These are phyloP conservation scores for Stenogyne calaminthoides DNA, from an alignment of 305 asterid species.

Conservation along the genomic window DNA sequence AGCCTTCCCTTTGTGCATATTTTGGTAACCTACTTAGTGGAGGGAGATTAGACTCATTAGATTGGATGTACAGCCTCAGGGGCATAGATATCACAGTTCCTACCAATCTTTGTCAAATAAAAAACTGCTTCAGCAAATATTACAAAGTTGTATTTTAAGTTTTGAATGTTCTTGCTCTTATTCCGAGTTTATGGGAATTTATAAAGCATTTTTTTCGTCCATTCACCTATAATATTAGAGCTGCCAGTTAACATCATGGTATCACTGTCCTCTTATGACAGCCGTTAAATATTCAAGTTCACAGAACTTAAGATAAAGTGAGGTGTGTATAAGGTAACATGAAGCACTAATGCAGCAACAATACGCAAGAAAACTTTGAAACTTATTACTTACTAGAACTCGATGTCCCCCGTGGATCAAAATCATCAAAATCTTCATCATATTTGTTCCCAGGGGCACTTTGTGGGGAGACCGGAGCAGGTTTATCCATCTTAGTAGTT, in stretches of 20 bases:
- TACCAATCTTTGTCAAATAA: not conserved
- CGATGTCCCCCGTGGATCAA: conserved; percentile 91
- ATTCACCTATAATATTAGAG: not conserved
- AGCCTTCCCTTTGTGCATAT: too few relatives aligned
- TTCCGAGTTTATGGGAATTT: conserved; percentile 1
- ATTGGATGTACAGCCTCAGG: too few relatives aligned
- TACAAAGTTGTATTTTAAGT: not conserved
- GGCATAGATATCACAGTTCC: not conserved
- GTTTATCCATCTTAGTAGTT: conserved; percentile 42
- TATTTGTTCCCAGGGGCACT: conserved; percentile 47
- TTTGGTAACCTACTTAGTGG: too few relatives aligned
- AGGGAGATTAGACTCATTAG: too few relatives aligned
- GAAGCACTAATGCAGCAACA: not conserved
- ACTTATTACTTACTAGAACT: conserved; percentile 66
- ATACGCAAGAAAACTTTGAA: conserved; percentile 4
- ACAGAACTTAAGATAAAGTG: conserved; percentile 5
- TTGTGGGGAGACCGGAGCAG: conserved; percentile 54
- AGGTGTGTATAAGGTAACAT: not conserved
- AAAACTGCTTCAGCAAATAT: not conserved
- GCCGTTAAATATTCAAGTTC: not conserved
- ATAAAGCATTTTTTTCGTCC: not conserved
- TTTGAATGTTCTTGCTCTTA: not conserved
- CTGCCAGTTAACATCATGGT: conserved; percentile 19
- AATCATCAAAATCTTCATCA: conserved; percentile 89
- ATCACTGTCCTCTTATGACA: not conserved